These are phyloP conservation scores for Talaromyces sp. DNA, from an alignment of 2,329 filamentous ascomycete species.

Conservation along the genomic window DNA sequence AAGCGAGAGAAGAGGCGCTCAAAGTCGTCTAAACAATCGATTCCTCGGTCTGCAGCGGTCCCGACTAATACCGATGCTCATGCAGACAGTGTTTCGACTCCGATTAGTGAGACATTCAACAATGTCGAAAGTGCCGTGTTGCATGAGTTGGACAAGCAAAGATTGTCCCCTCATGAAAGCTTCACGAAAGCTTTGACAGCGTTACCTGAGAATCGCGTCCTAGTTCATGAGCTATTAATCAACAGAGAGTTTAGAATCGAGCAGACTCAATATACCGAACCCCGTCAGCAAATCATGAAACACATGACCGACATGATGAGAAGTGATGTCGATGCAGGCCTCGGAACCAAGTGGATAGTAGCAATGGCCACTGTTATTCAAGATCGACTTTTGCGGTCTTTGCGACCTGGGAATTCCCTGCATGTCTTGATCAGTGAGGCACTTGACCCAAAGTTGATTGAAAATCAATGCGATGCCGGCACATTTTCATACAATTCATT, in stretches of 20 bases:
- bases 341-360: constrained; percentile 58
- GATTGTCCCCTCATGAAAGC: constrained; percentile 38
- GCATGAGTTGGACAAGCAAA: constrained; percentile 35
- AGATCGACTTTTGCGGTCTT: constrained; percentile 57
- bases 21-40: constrained; percentile 53
- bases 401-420: constrained; percentile 60
- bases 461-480: constrained; percentile 56
- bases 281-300: constrained; percentile 56
- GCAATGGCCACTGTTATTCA: constrained; percentile 66
- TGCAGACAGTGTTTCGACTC: constrained; percentile 38
- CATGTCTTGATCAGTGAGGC: constrained; percentile 60
- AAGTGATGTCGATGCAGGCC: constrained; percentile 53
- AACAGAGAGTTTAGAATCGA: constrained; percentile 63
- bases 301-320: constrained; percentile 60
- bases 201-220: constrained; percentile 58
- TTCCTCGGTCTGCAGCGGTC: constrained; percentile 53
- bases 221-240: constrained; percentile 63
- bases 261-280: constrained; percentile 46
- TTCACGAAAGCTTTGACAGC: constrained; percentile 56
- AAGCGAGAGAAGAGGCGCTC: constrained; percentile 52
- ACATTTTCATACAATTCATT: constrained; percentile 63
- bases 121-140: constrained; percentile 34
- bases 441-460: constrained; percentile 57
- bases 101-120: constrained; percentile 42
- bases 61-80: constrained; percentile 32